A percentile compares a stretch with the other conserved stretches of the same genome.
phyloP scores from a whole-genome alignment of 768 basidiomycete genomes.

The Psilocybe sp. region DNA sequence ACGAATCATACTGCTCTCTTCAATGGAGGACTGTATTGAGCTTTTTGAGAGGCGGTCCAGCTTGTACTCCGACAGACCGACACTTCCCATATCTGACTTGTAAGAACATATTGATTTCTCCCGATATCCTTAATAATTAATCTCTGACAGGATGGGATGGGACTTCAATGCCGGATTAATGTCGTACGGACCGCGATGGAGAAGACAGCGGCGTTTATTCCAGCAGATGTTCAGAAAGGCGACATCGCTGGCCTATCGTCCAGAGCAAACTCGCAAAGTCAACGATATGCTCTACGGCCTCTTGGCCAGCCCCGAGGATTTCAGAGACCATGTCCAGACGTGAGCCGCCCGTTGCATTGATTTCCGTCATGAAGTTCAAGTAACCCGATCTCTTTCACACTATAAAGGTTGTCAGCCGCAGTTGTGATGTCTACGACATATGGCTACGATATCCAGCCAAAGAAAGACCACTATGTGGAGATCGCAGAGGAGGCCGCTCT shows the following conservation, averaged over 20 bases:
- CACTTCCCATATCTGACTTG: too few species aligned
- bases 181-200: neutral
- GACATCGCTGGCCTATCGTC: neutral
- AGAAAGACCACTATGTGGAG: slow-evolving; percentile 40
- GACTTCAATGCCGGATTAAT: neutral
- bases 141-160: neutral
- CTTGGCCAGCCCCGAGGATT: slow-evolving; percentile 8
- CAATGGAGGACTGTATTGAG: too few species aligned
- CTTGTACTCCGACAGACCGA: too few species aligned
- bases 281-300: slow-evolving; percentile 14
- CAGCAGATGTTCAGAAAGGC: neutral
- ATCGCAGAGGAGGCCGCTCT: slow-evolving; percentile 36
- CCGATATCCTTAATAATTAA: too few species aligned
- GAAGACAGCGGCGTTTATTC: neutral
- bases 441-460: slow-evolving; percentile 36
- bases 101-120: too few species aligned
- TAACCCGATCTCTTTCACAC: too few species aligned
- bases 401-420: slow-evolving; percentile 32
- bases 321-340: slow-evolving; percentile 7
- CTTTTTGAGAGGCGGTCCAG: too few species aligned
- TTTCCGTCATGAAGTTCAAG: too few species aligned
- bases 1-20: too few species aligned
- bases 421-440: slow-evolving; percentile 40
- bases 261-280: slow-evolving; percentile 21
- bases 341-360: neutral